Percentiles rank a stretch among this genome's conserved stretches.
These are phyloP conservation scores for Fragilariopsis cylindrus DNA, from an alignment of 108 stramenopile genomes.

Conservation along the genomic window DNA sequence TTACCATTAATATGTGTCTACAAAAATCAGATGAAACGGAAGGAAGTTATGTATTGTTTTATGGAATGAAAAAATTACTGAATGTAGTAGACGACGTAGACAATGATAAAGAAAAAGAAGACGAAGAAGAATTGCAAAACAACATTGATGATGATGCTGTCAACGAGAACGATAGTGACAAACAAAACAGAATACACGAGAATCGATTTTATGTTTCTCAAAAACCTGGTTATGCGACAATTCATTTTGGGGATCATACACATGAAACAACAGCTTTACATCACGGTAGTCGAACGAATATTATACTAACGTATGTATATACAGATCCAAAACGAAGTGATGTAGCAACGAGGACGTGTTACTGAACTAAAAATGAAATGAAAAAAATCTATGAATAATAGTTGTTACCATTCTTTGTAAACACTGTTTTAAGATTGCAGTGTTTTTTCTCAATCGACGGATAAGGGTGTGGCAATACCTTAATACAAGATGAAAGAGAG, in stretches of 20 bases:
- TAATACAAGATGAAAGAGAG: too few relatives aligned
- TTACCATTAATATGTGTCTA: slow-evolving; percentile 62
- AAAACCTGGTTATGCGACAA: slow-evolving; percentile 39
- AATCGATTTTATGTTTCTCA: slow-evolving; percentile 41
- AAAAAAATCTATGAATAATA: background rate
- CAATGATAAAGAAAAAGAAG: background rate
- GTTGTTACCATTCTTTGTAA: too few relatives aligned
- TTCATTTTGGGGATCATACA: slow-evolving; percentile 54
- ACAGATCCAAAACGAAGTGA: slow-evolving; percentile 36
- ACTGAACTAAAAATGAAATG: slow-evolving; percentile 4
- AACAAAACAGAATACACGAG: background rate
- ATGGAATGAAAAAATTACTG: slow-evolving; percentile 40
- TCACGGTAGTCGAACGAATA: slow-evolving; percentile 44
- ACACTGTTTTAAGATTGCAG: too few relatives aligned
- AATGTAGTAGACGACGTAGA: slow-evolving; percentile 10
- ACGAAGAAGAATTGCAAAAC: too few relatives aligned
- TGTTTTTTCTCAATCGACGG: too few relatives aligned
- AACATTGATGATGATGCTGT: background rate
- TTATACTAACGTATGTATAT: slow-evolving; percentile 55
- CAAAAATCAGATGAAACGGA: slow-evolving; percentile 35
- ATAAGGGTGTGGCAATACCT: too few relatives aligned
- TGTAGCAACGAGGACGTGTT: slow-evolving; percentile 35
- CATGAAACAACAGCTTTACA: slow-evolving; percentile 48
- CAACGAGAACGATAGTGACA: slow-evolving; percentile 8
- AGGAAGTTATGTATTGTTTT: slow-evolving; percentile 55